Percentiles rank a stretch among this genome's conserved stretches.
phyloP scores from a whole-genome alignment of 176 grass and related monocot genomes.

The Panicum miliaceum region DNA sequence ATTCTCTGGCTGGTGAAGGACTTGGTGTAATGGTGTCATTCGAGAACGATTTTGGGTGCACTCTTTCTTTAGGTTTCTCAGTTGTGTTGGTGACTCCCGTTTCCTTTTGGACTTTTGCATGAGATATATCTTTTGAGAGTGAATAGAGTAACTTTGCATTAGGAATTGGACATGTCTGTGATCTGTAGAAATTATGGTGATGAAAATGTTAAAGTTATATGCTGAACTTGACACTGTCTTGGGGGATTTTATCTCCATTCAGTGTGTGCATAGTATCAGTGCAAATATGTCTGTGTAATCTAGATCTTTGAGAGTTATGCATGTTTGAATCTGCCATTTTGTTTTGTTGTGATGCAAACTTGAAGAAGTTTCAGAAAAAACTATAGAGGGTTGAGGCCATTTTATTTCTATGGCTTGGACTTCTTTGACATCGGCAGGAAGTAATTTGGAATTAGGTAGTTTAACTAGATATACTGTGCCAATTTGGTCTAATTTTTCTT shows the following conservation, averaged over 20 bases:
- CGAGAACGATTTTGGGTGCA: background rate
- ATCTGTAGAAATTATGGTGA: background rate
- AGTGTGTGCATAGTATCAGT: slow-evolving; percentile 18
- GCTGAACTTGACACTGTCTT: background rate
- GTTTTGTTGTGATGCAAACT: background rate
- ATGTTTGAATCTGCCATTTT: slow-evolving; percentile 1
- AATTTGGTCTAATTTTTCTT: slow-evolving; percentile 4
- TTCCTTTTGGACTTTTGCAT: background rate
- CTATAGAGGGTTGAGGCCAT: background rate
- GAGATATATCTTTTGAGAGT: background rate
- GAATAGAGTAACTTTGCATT: background rate
- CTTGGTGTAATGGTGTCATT: slow-evolving; percentile 8
- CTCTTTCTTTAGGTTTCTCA: background rate
- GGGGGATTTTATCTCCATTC: background rate
- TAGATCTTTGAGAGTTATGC: slow-evolving; percentile 15
- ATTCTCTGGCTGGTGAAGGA: background rate
- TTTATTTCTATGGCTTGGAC: background rate
- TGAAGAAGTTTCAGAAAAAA: background rate
- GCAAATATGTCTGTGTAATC: background rate
- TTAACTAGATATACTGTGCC: background rate
- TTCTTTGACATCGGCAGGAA: background rate
- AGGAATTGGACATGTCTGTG: background rate
- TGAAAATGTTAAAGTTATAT: slow-evolving; percentile 7
- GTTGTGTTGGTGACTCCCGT: background rate
- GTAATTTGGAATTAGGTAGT: background rate